Evolutionary conservation across 306 rosid genomes (phyloP).

Genomic region (Dalbergia cochinchinensis): DNA sequence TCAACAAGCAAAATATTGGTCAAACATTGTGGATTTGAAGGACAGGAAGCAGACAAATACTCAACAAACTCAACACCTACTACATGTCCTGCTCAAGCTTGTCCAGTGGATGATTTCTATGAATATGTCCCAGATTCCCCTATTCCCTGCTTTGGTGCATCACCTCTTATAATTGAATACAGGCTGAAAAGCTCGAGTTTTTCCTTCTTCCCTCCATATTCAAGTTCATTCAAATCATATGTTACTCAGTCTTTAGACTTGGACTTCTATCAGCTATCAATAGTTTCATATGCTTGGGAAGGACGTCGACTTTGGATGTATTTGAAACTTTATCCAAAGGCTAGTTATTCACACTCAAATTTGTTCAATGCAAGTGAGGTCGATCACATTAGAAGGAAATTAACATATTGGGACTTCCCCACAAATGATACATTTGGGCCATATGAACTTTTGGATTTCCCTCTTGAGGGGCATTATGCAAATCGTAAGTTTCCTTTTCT

Average conservation of each 20-base stretch:
- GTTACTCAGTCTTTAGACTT: constrained; percentile 60
- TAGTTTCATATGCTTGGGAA: constrained; percentile 74
- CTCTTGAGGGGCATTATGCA: constrained; percentile 62
- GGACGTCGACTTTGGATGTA: constrained; percentile 76
- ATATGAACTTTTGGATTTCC: constrained; percentile 81
- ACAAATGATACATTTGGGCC: constrained; percentile 77
- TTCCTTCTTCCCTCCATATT: constrained; percentile 73
- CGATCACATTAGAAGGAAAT: constrained; percentile 46
- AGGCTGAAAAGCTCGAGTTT: constrained; percentile 96
- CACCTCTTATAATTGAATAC: constrained; percentile 78
- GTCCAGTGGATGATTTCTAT: constrained; percentile 65
- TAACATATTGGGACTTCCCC: constrained; percentile 64
- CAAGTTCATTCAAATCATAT: constrained; percentile 47
- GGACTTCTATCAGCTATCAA: constrained; percentile 58
- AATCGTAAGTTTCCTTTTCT: constrained; percentile 58
- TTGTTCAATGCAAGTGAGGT: constrained; percentile 64
- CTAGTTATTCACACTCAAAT: constrained; percentile 4
- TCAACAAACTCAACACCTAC: constrained; percentile 42
- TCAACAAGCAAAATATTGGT: constrained; percentile 46
- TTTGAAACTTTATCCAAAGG: constrained; percentile 72
- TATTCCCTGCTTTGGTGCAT: constrained; percentile 72
- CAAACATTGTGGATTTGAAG: constrained; percentile 64
- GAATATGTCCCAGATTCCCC: constrained; percentile 70
- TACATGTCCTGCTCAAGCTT: constrained; percentile 54
- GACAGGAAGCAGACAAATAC: constrained; percentile 27